Evolutionary conservation across 2,329 filamentous ascomycete genomes (phyloP), one percentile per base, ranked within the genome.

Genomic region (Epichloe festucae): DNA sequence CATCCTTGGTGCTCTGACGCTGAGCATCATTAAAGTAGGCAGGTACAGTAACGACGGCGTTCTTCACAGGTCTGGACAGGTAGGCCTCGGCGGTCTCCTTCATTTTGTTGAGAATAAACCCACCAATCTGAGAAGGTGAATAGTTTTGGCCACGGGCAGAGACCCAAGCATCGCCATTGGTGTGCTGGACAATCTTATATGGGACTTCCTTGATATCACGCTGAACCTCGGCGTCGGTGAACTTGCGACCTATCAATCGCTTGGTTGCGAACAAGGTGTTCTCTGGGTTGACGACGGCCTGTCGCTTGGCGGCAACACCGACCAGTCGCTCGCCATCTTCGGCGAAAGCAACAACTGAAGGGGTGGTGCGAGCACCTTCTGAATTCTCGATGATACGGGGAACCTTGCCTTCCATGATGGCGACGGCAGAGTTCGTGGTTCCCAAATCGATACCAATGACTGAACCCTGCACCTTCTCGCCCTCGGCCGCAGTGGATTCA

Each of bases 11-110:
- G 62, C 89, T 89, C 75, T 96, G 91, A 75, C 90, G 87, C 76
- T 97, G 90, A 55, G 88, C 90, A 73, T 97, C 90, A 74, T 97
- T 97, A 82, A 97, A 97, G 80, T 97, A 97, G 63, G 90, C 90
- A 57, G 90, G 90, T 39, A 96, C 90, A 55, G 91, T 97, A 62
- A 97, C 91, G 55, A 97, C 91, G 62, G 89, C 91, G 68, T 97
- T 95, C 81, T 95, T 93, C 65, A 95, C 75, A 55, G 82, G 81
- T 78, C 89, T 95, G 73, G 86, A 82, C 59, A 95, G 81, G 75
- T 94, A 95, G 56, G 86, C 78, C 77, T 96, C 90, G 59, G 91
- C 91, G 49, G 91, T 97, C 79, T 96, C 91, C 83, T 95, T 96
- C 91, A 96, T 96, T 82, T 97, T 96, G 72, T 89, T 85, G 63